phyloP scores from a whole-genome alignment of 192 early-diverging fungal species.

The Coemansia sp. region DNA sequence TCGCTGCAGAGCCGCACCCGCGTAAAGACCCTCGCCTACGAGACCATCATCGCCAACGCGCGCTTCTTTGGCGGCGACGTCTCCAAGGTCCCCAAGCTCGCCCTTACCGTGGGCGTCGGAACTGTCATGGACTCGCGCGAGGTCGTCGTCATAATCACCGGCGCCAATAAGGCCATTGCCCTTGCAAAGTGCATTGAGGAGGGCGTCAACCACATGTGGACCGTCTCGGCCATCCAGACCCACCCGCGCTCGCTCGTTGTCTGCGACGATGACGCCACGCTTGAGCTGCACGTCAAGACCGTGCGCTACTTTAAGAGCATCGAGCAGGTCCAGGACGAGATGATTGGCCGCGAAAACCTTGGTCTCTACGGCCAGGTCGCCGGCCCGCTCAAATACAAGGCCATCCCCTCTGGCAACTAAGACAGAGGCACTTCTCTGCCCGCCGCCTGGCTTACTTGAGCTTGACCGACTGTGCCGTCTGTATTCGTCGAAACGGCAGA shows the following conservation, averaged over 20 bases:
- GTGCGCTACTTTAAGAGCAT: constrained; percentile 87
- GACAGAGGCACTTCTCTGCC: too few relatives aligned
- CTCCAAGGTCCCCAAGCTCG: constrained; percentile 78
- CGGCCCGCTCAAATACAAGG: constrained; percentile 46
- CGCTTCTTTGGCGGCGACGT: constrained; percentile 84
- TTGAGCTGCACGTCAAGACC: constrained; percentile 87
- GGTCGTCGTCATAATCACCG: constrained; percentile 80
- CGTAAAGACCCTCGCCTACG: constrained; percentile 85
- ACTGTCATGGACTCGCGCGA: constrained; percentile 87
- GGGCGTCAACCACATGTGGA: constrained; percentile 89
- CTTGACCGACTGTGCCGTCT: too few relatives aligned
- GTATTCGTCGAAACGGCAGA: too few relatives aligned
- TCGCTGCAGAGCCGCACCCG: constrained; percentile 76
- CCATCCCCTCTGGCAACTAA: constrained; percentile 45
- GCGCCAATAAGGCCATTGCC: constrained; percentile 79
- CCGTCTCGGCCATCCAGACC: constrained; percentile 78
- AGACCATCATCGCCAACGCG: constrained; percentile 83
- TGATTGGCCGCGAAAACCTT: constrained; percentile 70
- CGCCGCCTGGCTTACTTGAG: too few relatives aligned
- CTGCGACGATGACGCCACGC: constrained; percentile 83
- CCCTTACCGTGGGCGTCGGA: constrained; percentile 83
- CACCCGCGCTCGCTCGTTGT: constrained; percentile 78
- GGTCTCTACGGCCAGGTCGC: constrained; percentile 65
- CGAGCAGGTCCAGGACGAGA: constrained; percentile 73
- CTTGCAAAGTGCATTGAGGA: constrained; percentile 80